Base-by-base conservation (phyloP, 2,329 filamentous ascomycete species). In the Neonectria punicea region DNA sequence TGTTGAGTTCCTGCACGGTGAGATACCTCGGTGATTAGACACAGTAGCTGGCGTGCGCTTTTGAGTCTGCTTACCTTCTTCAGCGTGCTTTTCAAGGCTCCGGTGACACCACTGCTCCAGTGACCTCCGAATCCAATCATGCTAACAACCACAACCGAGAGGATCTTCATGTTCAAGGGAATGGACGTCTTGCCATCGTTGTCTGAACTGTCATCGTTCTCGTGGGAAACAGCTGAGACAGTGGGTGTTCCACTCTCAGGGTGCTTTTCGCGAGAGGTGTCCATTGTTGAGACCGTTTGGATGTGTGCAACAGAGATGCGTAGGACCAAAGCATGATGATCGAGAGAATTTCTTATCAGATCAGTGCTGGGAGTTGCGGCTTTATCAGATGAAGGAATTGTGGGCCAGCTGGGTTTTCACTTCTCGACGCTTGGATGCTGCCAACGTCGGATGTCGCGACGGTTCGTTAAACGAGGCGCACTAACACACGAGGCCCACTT, bases 101-200 rank as follows among this genome's bases (percentile, higher is more conserved):
- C 84, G 0, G 86, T 89, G 1, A 89, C 85, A 2, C 87, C 86
- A n/a, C 81, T 81, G 67, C 86, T 88, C 87, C 87, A 89, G 22
- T 85, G 83, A 0, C 85, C 86, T 0, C 87, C 87, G 69, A 89
- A 89, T 1, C 87, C 86, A 67, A 89, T 87, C 59, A 81, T 75
- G 14, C 82, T 84, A 2, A 87, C 84, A 9, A 87, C 71, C 0
- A 86, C 53, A 3, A 89, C 83, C 0, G 86, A 76, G 0, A 73
- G 51, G 54, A 78, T 70, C 65, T 77, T 78, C 69, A 77, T 74
- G 47, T 66, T 74, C 62, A 70, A 7, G 2, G 76, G 76, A 13
- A 77, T 67, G 9, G 72, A 65, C 25, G 49, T 65, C 60, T 74
- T 74, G 55, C 55, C 66, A 22, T 67, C 55, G 39, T 72, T 61